phyloP scores from a whole-genome alignment of 2,329 filamentous ascomycete genomes.

The Pseudocercospora crystallina region DNA sequence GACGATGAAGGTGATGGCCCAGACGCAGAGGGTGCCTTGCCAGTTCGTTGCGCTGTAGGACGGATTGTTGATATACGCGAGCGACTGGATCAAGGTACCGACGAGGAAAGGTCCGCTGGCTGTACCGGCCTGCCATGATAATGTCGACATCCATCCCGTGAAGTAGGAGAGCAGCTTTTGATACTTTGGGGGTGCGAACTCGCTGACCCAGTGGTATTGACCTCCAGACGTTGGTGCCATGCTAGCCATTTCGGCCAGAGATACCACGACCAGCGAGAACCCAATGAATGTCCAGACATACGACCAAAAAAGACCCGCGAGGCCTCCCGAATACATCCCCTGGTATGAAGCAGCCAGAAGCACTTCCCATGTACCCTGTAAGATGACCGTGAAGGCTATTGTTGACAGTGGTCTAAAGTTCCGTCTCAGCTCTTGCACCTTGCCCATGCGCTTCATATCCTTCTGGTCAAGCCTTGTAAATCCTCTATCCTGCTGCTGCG shows the following conservation, averaged over 20 bases:
- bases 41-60: slow-evolving; percentile 44
- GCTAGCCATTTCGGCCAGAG: slow-evolving; percentile 35
- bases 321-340: slow-evolving; percentile 27
- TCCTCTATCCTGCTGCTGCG: slow-evolving; percentile 12
- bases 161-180: slow-evolving; percentile 34
- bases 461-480: slow-evolving; percentile 34
- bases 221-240: slow-evolving; percentile 36
- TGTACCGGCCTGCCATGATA: slow-evolving; percentile 53
- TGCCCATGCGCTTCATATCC: slow-evolving; percentile 51
- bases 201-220: slow-evolving; percentile 35
- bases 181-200: slow-evolving; percentile 31
- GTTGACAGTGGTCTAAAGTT: slow-evolving; percentile 52
- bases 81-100: slow-evolving; percentile 49
- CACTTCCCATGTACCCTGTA: slow-evolving; percentile 55
- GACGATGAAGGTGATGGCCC: slow-evolving; percentile 46
- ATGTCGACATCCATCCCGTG: slow-evolving; percentile 49
- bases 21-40: slow-evolving; percentile 52
- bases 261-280: slow-evolving; percentile 26
- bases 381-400: slow-evolving; percentile 50
- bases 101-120: slow-evolving; percentile 51
- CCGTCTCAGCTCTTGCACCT: slow-evolving; percentile 49
- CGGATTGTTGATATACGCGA: slow-evolving; percentile 44
- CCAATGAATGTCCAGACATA: slow-evolving; percentile 29
- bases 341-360: slow-evolving; percentile 34
- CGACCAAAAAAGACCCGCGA: slow-evolving; percentile 30